Base-by-base conservation (phyloP, 2,329 filamentous ascomycete species). In the Clarireedia monteithiana region DNA sequence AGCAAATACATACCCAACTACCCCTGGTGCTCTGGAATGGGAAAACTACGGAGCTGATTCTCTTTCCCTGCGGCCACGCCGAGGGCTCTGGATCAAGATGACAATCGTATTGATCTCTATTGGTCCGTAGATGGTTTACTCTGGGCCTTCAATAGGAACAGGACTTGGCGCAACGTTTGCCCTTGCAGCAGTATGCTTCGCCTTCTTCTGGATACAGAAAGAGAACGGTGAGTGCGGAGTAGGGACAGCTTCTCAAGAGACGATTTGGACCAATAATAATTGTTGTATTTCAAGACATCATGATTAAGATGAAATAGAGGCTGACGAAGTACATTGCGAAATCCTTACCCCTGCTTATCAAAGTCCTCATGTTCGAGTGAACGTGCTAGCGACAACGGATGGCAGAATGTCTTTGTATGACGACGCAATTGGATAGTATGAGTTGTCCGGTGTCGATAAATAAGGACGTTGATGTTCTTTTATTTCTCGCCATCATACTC, bases 291-390 rank as follows among this genome's bases (percentile, higher is more conserved):
- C 24, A 26, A 49, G 26, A 49, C 12, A 34, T 23, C 15, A 23
- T 9, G 12, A 26, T 42, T 17, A 24, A 17, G 14, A 42, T 54
- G 36, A 54, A 54, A 5, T 14, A 20, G 14, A 30, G 30, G 52
- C 45, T 54, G 38, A 49, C 52, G 36, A 49, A 49, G 17, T 49
- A 20, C 52, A 49, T 54, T 49, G 45, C 52, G 45, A 49, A 49
- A 24, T 20, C 15, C 23, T 40, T 17, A 6, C 15, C 39, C 14
- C n/a, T 39, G 9, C 14, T 38, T 26, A n/a, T 10, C 40, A 39
- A 5, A 48, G 51, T 6, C 20, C 36, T 30, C 20, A 48, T 48
- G 9, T n/a, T n/a, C 14, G 14, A 17, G 26, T 54, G n/a, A 49
- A 39, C 7, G 20, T 24, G 6, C 24, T 17, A 30, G n/a, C 34